Base-by-base conservation (phyloP, 345 rosid genomes). In the Brassica juncea region DNA sequence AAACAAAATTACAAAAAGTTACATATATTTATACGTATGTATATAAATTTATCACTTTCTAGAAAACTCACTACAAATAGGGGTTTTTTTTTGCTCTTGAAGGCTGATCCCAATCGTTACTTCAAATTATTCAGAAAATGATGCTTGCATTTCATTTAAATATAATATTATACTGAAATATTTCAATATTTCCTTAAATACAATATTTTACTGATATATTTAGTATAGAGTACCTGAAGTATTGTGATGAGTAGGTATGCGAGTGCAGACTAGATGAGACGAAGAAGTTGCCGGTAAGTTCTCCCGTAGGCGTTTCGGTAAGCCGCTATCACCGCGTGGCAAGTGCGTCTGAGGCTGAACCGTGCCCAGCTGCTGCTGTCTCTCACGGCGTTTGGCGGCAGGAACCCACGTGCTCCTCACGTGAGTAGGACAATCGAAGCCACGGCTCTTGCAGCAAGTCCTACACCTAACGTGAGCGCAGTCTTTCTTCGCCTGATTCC, bases 331-430 rank as follows among this genome's bases (percentile, higher is more conserved):
- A 60, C 60, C 70, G 77, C 81, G 84, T 35, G 30, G 49, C 4
- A 8, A 30, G 15, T 62, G 79, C 71, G 79, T 58, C 19, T 68
- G 85, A 21, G 82, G 82, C 25, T 86, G 93, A 81, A 83, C 67
- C 68, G 87, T 73, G 42, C 71, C 80, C 57, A 81, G 2, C 2
- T 77, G 84, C 54, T 83, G 86, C 49, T 88, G 97, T 52, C 91
- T 75, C 71, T 92, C 97, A 1, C 97, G 89, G 86, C 97, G 92
- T 72, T 80, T 91, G 0, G 97, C 77, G 4, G 97, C 97, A 8
- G 97, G 91, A 77, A 92, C 96, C 97, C 97, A 92, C 11, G 97
- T 92, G 85, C 97, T 91, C 71, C 86, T 92, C 12, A 92, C 89
- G 84, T 92, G 97, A 60, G 94, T 92, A 44, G 77, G 79, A 81